Evolutionary conservation across 371 early-diverging fungal species (phyloP).

Genomic region (Lichtheimia ramosa): DNA sequence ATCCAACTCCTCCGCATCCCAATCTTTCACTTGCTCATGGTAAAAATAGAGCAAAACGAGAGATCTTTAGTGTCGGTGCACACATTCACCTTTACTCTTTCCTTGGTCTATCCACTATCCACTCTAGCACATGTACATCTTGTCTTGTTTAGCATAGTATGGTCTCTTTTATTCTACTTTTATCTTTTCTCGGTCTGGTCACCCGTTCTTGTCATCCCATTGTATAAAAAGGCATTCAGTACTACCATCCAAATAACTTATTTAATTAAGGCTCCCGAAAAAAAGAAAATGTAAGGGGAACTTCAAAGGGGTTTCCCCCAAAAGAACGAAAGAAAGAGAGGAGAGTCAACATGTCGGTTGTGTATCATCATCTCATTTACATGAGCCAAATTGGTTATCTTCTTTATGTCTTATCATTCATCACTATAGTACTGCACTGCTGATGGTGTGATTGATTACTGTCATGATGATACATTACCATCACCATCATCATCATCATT

Average conservation of each 20-base stretch:
- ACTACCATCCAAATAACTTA: neutral
- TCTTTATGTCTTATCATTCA: too few species aligned
- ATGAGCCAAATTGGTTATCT: too few species aligned
- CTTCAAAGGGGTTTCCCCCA: too few species aligned
- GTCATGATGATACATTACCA: too few species aligned
- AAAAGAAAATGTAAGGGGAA: neutral
- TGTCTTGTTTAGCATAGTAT: neutral
- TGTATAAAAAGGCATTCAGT: neutral
- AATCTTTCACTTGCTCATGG: neutral
- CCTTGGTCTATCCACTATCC: neutral
- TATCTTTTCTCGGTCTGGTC: neutral
- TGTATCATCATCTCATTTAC: too few species aligned
- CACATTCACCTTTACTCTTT: neutral
- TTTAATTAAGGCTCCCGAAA: constrained; percentile 3
- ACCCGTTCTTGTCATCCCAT: neutral
- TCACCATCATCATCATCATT: too few species aligned
- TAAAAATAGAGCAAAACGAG: neutral
- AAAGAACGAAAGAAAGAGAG: too few species aligned
- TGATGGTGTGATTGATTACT: too few species aligned
- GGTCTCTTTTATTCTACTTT: neutral
- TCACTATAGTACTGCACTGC: too few species aligned
- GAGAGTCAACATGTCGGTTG: too few species aligned
- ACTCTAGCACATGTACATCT: neutral
- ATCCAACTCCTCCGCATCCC: neutral
- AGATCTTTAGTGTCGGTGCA: neutral